Percentiles rank a stretch among this genome's conserved stretches.
These are phyloP conservation scores for Pleochaeta shiraiana DNA, from an alignment of 2,329 filamentous ascomycete genomes.

Conservation along the genomic window DNA sequence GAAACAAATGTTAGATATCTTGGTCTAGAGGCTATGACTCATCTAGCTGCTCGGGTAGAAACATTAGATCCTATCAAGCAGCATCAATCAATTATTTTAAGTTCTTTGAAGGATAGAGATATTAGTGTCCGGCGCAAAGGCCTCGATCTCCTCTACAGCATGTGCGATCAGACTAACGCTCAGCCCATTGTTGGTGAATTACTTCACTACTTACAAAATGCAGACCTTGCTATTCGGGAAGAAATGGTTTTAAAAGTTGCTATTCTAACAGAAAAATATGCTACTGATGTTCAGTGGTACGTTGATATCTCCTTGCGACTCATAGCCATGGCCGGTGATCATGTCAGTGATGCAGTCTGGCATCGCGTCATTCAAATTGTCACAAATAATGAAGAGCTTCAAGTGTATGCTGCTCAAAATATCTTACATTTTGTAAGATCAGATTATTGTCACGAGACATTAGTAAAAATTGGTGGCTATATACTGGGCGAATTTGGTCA, in stretches of 20 bases:
- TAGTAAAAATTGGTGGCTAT: conserved; percentile 96
- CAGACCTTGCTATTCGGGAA: conserved; percentile 93
- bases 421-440: conserved; percentile 81
- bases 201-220: conserved; percentile 81
- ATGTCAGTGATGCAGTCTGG: conserved; percentile 98
- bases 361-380: conserved; percentile 97
- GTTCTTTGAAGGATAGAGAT: conserved; percentile 82
- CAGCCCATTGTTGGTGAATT: conserved; percentile 86
- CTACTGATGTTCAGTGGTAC: conserved; percentile 97
- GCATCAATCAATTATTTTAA: conserved; percentile 89
- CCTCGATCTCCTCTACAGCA: conserved; percentile 92
- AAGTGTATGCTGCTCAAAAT: conserved; percentile 89
- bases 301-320: conserved; percentile 91
- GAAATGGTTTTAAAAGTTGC: conserved; percentile 99
- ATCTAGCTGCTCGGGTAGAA: conserved; percentile 81
- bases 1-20: conserved; percentile 97
- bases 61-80: conserved; percentile 95
- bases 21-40: conserved; percentile 92
- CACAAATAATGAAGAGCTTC: conserved; percentile 95
- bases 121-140: conserved; percentile 95
- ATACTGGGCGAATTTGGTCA: conserved; percentile 94
- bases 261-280: conserved; percentile 95
- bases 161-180: conserved; percentile 95
- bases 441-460: conserved; percentile 85
- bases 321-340: conserved; percentile 91